Evolutionary conservation across 2,329 filamentous ascomycete species (phyloP).

Genomic region (Aspergillus fumigatus): DNA sequence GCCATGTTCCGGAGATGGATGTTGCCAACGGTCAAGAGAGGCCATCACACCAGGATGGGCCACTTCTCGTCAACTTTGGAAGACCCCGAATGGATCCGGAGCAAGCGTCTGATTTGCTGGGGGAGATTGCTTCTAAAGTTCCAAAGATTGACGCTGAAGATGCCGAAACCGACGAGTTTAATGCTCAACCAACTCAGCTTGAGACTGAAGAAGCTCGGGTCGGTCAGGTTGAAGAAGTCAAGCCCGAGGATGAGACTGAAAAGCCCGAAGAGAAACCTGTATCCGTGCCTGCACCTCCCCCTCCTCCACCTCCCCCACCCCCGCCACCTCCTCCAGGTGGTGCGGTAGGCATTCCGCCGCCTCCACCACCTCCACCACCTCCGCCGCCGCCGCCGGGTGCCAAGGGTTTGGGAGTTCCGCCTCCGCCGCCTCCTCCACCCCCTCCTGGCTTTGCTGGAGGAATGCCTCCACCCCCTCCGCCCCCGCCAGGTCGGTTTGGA

Average conservation of each 20-base stretch:
- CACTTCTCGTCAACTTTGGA: constrained; percentile 68
- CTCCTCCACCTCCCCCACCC: constrained; percentile 47
- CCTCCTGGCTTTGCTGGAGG: constrained; percentile 40
- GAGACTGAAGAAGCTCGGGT: constrained; percentile 66
- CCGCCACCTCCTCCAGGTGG: constrained; percentile 36
- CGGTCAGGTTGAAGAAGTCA: constrained; percentile 31
- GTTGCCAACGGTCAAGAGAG: constrained; percentile 34
- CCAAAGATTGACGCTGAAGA: constrained; percentile 61
- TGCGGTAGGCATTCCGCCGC: constrained; percentile 43
- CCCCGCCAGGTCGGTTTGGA: constrained; percentile 36
- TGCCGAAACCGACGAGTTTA: constrained; percentile 10
- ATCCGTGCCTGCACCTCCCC: constrained; percentile 31
- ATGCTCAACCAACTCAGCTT: constrained; percentile 58
- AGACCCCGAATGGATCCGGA: constrained; percentile 61
- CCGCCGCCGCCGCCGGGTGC: constrained; percentile 40
- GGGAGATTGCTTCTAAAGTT: constrained; percentile 71
- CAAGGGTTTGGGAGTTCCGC: constrained; percentile 30
- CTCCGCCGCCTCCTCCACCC: constrained; percentile 46
- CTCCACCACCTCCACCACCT: constrained; percentile 48
- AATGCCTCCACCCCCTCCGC: constrained; percentile 40
- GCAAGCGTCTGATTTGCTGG: constrained; percentile 63
- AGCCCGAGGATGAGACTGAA: constrained; percentile 2
- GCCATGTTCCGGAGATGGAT: constrained; percentile 36
- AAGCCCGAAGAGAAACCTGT: constrained; percentile 9
- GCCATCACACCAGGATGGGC: constrained; percentile 52